Percentiles rank a stretch among this genome's conserved stretches.
Conservation (phyloP, 2,329 filamentous ascomycete genomes). For the Chrysosporium queenslandicum region DNA sequence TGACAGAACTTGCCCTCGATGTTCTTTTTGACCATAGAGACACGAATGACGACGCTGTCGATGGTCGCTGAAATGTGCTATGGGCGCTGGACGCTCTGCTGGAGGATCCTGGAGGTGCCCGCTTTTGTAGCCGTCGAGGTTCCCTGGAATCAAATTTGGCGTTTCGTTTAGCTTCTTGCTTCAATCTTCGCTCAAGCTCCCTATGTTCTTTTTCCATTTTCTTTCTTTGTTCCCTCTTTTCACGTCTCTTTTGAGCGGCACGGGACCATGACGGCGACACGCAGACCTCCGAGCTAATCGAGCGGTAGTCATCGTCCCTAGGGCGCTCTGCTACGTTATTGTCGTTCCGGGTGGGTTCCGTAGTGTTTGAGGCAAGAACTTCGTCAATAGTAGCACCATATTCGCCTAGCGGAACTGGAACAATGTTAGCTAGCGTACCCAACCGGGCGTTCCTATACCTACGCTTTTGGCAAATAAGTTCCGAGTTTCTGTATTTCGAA, state of each 20-base stretch:
- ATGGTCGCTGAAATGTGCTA: constrained; percentile 13
- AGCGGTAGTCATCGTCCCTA: constrained; percentile 8
- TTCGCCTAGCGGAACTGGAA: constrained; percentile 3
- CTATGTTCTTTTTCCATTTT: constrained; percentile 16
- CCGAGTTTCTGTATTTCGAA: constrained; percentile 14
- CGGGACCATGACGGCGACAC: constrained; percentile 18
- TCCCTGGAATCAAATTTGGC: constrained; percentile 6
- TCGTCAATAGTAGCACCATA: constrained; percentile 5
- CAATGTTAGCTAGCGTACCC: neutral
- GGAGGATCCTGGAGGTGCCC: constrained; percentile 11
- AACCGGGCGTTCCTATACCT: neutral
- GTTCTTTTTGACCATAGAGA: constrained; percentile 16
- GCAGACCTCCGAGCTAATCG: constrained; percentile 17
- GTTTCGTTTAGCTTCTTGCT: constrained; percentile 11
- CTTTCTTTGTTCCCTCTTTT: constrained; percentile 16
- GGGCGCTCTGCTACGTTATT: constrained; percentile 23
- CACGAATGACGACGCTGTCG: constrained; percentile 14
- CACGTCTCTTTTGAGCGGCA: constrained; percentile 14
- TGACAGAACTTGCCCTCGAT: constrained; percentile 15
- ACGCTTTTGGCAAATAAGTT: constrained; percentile 3
- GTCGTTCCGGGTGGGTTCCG: constrained; percentile 28
- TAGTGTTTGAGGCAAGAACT: constrained; percentile 19
- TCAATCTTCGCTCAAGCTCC: constrained; percentile 16
- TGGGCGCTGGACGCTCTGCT: constrained; percentile 17
- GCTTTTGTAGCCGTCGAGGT: constrained; percentile 17